Percentiles rank a stretch among this genome's conserved stretches.
Evolutionary conservation across 2,329 filamentous ascomycete genomes (phyloP).

Genomic region (Neofusicoccum laricinum): DNA sequence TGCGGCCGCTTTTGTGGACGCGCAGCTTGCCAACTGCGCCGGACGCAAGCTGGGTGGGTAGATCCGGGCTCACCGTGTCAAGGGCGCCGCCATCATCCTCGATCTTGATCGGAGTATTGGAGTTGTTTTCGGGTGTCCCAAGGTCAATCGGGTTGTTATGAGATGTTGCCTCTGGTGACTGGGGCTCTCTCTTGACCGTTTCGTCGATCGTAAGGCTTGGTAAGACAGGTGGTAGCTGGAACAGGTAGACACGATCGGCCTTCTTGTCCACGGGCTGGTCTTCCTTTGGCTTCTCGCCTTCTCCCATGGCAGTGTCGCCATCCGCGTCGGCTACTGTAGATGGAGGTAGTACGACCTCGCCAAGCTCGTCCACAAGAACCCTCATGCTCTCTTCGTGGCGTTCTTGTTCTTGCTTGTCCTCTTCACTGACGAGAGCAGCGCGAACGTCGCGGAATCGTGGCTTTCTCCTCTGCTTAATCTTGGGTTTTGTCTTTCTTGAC

Average conservation of each 20-base stretch:
- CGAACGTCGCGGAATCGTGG: conserved; percentile 10
- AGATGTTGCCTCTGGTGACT: background rate
- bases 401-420: conserved; percentile 51
- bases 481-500: conserved; percentile 26
- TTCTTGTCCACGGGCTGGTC: conserved; percentile 37
- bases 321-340: conserved; percentile 23
- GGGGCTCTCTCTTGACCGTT: conserved; percentile 22
- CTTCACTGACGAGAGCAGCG: conserved; percentile 48
- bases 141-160: conserved; percentile 9
- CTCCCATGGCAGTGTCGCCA: conserved; percentile 41
- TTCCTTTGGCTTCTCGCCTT: conserved; percentile 16
- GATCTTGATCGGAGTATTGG: conserved; percentile 26
- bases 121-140: background rate
- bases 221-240: conserved; percentile 63
- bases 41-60: conserved; percentile 43
- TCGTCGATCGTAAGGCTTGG: conserved; percentile 51
- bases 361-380: conserved; percentile 48
- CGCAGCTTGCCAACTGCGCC: conserved; percentile 61
- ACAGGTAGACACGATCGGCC: conserved; percentile 58
- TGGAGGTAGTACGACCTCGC: conserved; percentile 27
- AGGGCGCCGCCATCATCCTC: conserved; percentile 28
- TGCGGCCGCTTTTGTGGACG: conserved; percentile 60
- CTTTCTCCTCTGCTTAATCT: conserved; percentile 21
- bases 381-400: conserved; percentile 47
- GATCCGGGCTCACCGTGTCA: background rate